A percentile compares a stretch with the other conserved stretches of the same genome.
These are phyloP conservation scores for Vaccinium myrtillus DNA, from an alignment of 148 eudicot species.

Conservation along the genomic window DNA sequence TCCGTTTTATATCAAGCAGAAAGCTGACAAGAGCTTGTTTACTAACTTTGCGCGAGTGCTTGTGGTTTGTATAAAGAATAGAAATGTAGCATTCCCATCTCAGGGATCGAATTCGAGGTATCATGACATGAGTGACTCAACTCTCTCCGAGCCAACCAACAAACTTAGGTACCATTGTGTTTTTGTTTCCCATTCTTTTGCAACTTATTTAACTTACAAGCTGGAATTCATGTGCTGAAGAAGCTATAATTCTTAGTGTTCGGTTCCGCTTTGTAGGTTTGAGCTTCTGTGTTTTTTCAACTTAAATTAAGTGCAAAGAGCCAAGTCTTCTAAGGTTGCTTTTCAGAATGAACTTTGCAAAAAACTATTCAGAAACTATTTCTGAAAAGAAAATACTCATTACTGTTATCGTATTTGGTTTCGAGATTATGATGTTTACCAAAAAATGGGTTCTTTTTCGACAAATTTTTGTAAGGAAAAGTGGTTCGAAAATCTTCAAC, in stretches of 20 bases:
- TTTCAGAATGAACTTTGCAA: too few relatives aligned
- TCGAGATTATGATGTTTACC: neutral
- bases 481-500: neutral
- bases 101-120: conserved; percentile 29
- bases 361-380: too few relatives aligned
- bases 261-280: too few relatives aligned
- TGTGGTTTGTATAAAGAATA: conserved; percentile 57
- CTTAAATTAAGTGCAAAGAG: neutral
- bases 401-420: neutral
- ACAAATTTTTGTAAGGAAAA: neutral
- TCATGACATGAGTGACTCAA: conserved; percentile 36
- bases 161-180: conserved; percentile 45
- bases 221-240: too few relatives aligned
- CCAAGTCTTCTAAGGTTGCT: too few relatives aligned
- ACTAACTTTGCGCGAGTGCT: conserved; percentile 51
- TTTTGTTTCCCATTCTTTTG: neutral
- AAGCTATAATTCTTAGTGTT: too few relatives aligned
- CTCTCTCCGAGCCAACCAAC: conserved; percentile 37
- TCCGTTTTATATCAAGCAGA: conserved; percentile 45
- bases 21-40: conserved; percentile 54
- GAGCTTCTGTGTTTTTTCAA: neutral
- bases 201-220: conserved; percentile 40
- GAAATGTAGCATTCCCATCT: conserved; percentile 34
- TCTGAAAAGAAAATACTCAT: neutral
- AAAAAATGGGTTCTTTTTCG: neutral